phyloP scores from a whole-genome alignment of 441 rosid species.

The Arabidopsis hybrid region DNA sequence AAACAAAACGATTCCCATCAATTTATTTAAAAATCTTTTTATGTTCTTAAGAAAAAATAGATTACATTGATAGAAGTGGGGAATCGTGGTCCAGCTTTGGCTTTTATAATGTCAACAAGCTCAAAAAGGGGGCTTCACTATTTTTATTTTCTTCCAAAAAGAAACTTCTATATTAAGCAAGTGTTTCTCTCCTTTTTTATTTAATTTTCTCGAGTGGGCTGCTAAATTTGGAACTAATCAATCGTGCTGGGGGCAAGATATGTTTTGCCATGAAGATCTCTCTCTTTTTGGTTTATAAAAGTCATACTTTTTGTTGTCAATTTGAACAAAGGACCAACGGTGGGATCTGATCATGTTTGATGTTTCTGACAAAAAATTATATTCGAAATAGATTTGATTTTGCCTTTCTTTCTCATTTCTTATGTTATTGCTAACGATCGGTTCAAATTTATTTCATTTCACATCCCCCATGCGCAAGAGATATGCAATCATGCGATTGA shows the following conservation, averaged over 20 bases:
- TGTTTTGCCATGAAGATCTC: slow-evolving; percentile 33
- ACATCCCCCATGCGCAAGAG: slow-evolving; percentile 20
- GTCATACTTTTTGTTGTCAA: slow-evolving; percentile 29
- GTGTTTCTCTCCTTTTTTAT: slow-evolving; percentile 21
- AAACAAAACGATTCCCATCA: slow-evolving; percentile 31
- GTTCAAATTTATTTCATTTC: slow-evolving; percentile 9
- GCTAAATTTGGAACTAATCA: slow-evolving; percentile 41
- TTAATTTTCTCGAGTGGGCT: slow-evolving; percentile 38
- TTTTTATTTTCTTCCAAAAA: slow-evolving; percentile 15
- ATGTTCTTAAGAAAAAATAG: slow-evolving; percentile 20
- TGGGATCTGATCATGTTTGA: slow-evolving; percentile 32
- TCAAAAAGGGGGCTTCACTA: slow-evolving; percentile 23
- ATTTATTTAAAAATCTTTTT: not conserved
- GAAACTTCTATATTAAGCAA: slow-evolving; percentile 45
- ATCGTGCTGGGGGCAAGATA: slow-evolving; percentile 34
- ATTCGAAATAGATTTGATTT: slow-evolving; percentile 32
- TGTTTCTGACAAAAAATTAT: slow-evolving; percentile 19
- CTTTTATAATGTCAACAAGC: slow-evolving; percentile 45
- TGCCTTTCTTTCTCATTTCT: slow-evolving; percentile 4
- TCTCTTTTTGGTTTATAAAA: slow-evolving; percentile 9
- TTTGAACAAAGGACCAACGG: slow-evolving; percentile 26
- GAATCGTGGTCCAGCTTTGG: slow-evolving; percentile 46
- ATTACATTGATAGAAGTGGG: slow-evolving; percentile 35
- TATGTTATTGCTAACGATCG: slow-evolving; percentile 1
- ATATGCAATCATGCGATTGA: slow-evolving; percentile 25